Evolutionary conservation across 768 basidiomycete genomes (phyloP).

Genomic region (Infundibulicybe gibba): DNA sequence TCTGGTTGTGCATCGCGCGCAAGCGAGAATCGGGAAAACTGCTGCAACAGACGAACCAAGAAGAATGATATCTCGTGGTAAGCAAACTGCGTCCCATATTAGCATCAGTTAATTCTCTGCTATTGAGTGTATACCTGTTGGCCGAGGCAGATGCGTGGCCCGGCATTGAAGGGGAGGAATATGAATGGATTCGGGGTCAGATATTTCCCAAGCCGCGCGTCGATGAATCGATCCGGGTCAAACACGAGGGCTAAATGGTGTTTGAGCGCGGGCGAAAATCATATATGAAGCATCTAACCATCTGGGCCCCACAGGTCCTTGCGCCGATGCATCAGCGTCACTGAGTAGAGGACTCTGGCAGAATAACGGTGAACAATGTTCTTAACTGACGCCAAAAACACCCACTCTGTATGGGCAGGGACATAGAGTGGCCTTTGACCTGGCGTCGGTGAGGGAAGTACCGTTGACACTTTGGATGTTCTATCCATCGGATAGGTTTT

Average conservation of each 20-base stretch:
- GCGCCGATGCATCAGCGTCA: slow-evolving; percentile 59
- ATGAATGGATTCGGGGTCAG: slow-evolving; percentile 55
- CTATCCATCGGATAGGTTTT: not conserved
- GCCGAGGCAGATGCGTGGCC: slow-evolving; percentile 48
- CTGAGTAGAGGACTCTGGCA: slow-evolving; percentile 38
- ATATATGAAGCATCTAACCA: slow-evolving; percentile 28
- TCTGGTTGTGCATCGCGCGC: slow-evolving; percentile 41
- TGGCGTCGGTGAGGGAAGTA: slow-evolving; percentile 20
- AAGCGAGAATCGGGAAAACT: slow-evolving; percentile 42
- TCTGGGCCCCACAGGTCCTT: slow-evolving; percentile 67
- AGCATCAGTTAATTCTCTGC: not conserved
- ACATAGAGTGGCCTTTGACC: slow-evolving; percentile 35
- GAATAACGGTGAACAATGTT: not conserved
- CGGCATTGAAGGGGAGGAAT: slow-evolving; percentile 52
- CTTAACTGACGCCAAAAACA: not conserved
- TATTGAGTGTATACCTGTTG: slow-evolving; percentile 31
- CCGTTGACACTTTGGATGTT: slow-evolving; percentile 18
- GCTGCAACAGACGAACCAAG: slow-evolving; percentile 56
- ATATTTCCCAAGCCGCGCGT: slow-evolving; percentile 54
- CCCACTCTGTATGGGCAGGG: slow-evolving; percentile 30
- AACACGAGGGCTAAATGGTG: slow-evolving; percentile 46
- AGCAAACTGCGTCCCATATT: slow-evolving; percentile 44
- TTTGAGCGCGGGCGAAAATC: not conserved
- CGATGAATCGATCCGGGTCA: slow-evolving; percentile 68
- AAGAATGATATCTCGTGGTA: slow-evolving; percentile 66